These are phyloP conservation scores for Diaporthe citrichinensis DNA, from an alignment of 2,329 filamentous ascomycete species.

Conservation along the genomic window DNA sequence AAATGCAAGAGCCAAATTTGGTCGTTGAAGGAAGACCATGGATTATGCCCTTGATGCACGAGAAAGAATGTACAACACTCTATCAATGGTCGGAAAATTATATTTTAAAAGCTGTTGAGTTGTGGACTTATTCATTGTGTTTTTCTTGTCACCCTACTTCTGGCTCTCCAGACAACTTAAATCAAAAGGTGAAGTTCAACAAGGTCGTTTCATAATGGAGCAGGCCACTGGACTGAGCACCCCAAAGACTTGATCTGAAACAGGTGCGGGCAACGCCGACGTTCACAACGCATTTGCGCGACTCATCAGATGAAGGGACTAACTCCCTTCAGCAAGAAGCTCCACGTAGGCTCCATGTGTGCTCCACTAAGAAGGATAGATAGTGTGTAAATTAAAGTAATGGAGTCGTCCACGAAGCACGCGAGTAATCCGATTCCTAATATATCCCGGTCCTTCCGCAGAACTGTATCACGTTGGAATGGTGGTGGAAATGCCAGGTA, in stretches of 20 bases:
- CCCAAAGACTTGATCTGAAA: background rate
- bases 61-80: no score
- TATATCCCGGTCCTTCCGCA: background rate
- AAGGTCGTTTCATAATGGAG: background rate
- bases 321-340: background rate
- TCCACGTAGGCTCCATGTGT: background rate
- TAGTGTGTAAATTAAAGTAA: background rate
- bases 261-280: conserved; percentile 5
- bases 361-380: background rate
- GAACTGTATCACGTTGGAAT: background rate
- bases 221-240: background rate
- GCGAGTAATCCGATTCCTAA: background rate
- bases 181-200: no score
- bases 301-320: conserved; percentile 17
- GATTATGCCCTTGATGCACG: no score
- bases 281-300: conserved; percentile 5
- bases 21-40: no score
- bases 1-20: no score
- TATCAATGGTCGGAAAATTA: background rate
- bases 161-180: background rate
- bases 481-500: background rate
- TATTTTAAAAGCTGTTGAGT: background rate
- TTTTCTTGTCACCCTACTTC: background rate
- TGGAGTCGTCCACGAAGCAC: no score
- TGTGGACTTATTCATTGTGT: background rate